phyloP scores from a whole-genome alignment of 305 asterid genomes.

The Caryopteris hybrid region DNA sequence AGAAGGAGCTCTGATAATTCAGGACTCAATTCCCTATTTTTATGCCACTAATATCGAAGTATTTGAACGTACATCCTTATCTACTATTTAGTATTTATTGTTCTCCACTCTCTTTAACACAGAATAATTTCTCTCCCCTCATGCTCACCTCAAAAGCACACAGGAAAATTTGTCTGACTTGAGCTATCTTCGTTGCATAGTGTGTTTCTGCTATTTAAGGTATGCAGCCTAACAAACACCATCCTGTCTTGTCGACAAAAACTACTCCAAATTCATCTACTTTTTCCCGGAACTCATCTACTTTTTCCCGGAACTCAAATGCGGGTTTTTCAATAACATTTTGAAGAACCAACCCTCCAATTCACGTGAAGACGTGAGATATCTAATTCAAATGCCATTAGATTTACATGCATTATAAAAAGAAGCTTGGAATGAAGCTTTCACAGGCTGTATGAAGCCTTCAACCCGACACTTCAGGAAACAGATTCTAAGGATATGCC shows the following conservation, averaged over 20 bases:
- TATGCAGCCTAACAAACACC: not conserved
- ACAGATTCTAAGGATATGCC: not conserved
- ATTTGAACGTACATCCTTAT: no score
- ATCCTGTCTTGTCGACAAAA: not conserved
- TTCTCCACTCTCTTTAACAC: no score
- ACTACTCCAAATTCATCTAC: not conserved
- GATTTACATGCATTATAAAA: not conserved
- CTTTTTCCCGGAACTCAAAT: not conserved
- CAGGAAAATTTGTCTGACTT: not conserved
- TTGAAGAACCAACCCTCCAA: not conserved
- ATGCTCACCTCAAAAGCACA: not conserved
- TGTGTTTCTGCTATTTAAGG: not conserved
- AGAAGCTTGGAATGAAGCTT: not conserved
- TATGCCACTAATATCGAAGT: no score
- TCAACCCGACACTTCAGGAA: not conserved
- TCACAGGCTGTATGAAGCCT: not conserved
- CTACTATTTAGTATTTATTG: no score
- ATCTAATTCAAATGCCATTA: not conserved
- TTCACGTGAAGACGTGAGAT: not conserved
- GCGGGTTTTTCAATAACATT: not conserved
- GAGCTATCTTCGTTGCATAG: not conserved
- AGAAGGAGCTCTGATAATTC: not conserved
- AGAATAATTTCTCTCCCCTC: no score
- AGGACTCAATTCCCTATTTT: not conserved
- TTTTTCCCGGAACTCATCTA: not conserved